These are phyloP conservation scores for Aspergillus sp. DNA, from an alignment of 2,329 filamentous ascomycete species.

Conservation along the genomic window DNA sequence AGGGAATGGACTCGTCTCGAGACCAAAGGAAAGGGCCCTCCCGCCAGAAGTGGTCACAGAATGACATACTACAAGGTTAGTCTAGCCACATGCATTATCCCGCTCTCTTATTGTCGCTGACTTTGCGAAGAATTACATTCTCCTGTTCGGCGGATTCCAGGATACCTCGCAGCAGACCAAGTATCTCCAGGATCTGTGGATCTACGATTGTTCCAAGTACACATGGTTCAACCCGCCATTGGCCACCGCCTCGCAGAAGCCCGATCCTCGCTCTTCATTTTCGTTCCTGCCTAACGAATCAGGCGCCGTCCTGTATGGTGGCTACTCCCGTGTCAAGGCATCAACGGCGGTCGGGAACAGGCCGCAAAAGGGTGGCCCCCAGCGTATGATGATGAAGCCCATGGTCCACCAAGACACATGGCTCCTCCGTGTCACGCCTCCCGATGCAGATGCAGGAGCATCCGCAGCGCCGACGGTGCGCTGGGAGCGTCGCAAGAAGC, in stretches of 20 bases:
- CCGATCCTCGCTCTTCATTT: constrained; percentile 87
- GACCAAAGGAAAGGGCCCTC: constrained; percentile 67
- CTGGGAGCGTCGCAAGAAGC: constrained; percentile 92
- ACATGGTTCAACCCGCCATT: constrained; percentile 76
- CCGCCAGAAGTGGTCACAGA: constrained; percentile 84
- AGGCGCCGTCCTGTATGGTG: constrained; percentile 86
- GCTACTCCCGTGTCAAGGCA: constrained; percentile 87
- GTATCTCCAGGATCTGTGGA: constrained; percentile 90
- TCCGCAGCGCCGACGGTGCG: constrained; percentile 69
- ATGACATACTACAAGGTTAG: constrained; percentile 86
- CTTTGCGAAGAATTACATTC: constrained; percentile 68
- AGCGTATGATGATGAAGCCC: constrained; percentile 73
- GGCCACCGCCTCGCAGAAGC: constrained; percentile 77
- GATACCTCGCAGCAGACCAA: constrained; percentile 94
- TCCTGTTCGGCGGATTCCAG: constrained; percentile 95
- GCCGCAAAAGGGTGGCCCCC: constrained; percentile 59
- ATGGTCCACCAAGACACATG: constrained; percentile 94
- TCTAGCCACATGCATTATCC: neutral
- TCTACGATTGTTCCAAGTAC: constrained; percentile 88
- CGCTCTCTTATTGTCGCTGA: neutral
- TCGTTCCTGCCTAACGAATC: constrained; percentile 86
- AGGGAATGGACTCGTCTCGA: constrained; percentile 93
- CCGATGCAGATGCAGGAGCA: constrained; percentile 63
- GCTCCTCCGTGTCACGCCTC: constrained; percentile 78
- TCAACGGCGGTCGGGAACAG: constrained; percentile 55